Conservation (phyloP, 78 protist species). For the Dictyostelium capitatum region DNA sequence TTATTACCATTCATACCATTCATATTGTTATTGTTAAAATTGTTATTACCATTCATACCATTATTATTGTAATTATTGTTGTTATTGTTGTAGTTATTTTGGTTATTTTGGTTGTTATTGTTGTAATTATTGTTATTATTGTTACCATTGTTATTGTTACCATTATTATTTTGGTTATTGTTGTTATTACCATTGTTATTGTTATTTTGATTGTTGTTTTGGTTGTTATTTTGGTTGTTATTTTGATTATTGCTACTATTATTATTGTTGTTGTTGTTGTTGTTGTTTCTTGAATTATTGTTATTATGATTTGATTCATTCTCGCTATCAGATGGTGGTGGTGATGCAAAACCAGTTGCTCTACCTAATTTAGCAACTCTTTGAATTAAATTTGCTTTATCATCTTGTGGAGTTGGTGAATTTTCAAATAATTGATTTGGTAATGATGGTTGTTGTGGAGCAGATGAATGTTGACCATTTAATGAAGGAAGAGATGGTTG, state of each 20-base stretch:
- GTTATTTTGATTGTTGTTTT: neutral
- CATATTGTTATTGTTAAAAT: neutral
- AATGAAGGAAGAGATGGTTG: slow-evolving; percentile 32
- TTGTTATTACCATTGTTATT: neutral
- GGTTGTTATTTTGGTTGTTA: neutral
- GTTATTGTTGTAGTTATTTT: neutral
- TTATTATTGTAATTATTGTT: neutral
- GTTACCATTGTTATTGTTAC: neutral
- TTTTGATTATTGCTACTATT: neutral
- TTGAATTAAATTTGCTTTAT: slow-evolving; percentile 40
- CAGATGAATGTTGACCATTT: slow-evolving; percentile 1
- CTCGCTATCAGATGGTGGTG: slow-evolving; percentile 75
- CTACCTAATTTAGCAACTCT: slow-evolving; percentile 76
- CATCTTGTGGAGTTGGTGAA: slow-evolving; percentile 67
- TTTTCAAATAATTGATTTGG: slow-evolving; percentile 60
- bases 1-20: neutral
- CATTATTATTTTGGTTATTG: neutral
- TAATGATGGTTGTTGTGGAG: slow-evolving; percentile 36
- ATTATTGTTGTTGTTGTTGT: slow-evolving; percentile 10
- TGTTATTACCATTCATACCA: neutral
- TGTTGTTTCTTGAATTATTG: neutral
- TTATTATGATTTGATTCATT: slow-evolving; percentile 14
- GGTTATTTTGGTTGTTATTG: slow-evolving; percentile 5
- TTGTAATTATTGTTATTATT: neutral
- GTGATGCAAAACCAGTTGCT: slow-evolving; percentile 64